A percentile compares a stretch with the other conserved stretches of the same genome.
phyloP scores from a whole-genome alignment of 257 asterid species.

The Solanum sitiens region DNA sequence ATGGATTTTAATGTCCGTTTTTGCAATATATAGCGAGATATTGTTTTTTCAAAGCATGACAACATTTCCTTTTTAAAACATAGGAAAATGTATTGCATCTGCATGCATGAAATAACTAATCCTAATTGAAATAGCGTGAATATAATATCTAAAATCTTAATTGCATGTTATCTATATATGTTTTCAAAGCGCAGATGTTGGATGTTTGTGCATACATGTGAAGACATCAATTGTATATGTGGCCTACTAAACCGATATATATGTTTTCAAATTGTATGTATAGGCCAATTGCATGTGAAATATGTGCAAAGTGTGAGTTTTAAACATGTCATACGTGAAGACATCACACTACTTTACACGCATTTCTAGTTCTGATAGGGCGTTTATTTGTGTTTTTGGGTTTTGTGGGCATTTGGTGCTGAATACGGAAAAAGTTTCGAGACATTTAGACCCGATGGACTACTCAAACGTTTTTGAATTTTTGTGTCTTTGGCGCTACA shows the following conservation, averaged over 20 bases:
- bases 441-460: slow-evolving; percentile 89
- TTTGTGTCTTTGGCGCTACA: not conserved
- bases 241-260: not conserved
- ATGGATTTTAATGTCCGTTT: too few relatives aligned
- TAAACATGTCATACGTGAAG: too few relatives aligned
- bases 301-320: not conserved
- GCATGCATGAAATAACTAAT: not conserved
- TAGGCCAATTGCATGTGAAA: not conserved
- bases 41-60: not conserved
- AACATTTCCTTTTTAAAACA: not conserved
- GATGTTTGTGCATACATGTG: too few relatives aligned
- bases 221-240: not conserved
- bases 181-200: not conserved
- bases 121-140: too few relatives aligned
- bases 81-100: not conserved
- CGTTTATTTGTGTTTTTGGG: not conserved
- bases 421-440: slow-evolving; percentile 99
- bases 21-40: not conserved
- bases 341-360: too few relatives aligned
- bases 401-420: slow-evolving; percentile 81
- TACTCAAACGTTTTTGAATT: slow-evolving; percentile 35
- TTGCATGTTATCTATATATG: not conserved
- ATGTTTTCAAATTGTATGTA: too few relatives aligned
- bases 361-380: not conserved
- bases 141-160: too few relatives aligned